phyloP scores from a whole-genome alignment of 2,329 filamentous ascomycete genomes.

The Dendryphion nanum region DNA sequence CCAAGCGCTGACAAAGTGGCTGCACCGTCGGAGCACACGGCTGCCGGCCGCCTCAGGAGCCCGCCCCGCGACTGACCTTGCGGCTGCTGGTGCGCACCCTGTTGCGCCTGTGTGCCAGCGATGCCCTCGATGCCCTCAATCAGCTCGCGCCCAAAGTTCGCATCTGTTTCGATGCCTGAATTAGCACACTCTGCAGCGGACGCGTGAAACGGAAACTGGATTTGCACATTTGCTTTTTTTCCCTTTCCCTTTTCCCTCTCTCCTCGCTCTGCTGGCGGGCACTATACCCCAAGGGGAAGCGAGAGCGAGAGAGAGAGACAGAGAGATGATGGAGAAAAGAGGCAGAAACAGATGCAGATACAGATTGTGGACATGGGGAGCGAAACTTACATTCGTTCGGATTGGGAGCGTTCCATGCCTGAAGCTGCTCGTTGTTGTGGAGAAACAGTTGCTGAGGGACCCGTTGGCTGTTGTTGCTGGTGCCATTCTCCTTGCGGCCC shows the following conservation, averaged over 20 bases:
- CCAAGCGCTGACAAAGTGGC: too few species aligned
- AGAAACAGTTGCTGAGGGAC: neutral
- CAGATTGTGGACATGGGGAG: slow-evolving; percentile 5
- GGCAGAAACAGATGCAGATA: too few species aligned
- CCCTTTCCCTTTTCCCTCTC: too few species aligned
- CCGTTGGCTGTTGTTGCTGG: neutral
- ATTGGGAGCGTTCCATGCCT: slow-evolving; percentile 23
- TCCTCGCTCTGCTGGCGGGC: too few species aligned
- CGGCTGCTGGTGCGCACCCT: slow-evolving; percentile 22
- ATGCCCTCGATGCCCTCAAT: too few species aligned
- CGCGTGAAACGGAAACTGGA: too few species aligned
- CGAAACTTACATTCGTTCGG: slow-evolving; percentile 35
- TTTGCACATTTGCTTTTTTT: too few species aligned
- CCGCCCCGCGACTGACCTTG: slow-evolving; percentile 13
- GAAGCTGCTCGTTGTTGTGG: neutral
- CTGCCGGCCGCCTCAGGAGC: slow-evolving; percentile 27
- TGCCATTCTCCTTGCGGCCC: neutral
- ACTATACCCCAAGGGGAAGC: too few species aligned
- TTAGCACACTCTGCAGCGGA: too few species aligned
- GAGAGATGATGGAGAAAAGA: too few species aligned
- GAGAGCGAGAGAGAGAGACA: too few species aligned
- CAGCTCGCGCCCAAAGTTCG: slow-evolving; percentile 29
- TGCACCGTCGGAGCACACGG: too few species aligned
- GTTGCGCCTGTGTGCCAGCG: slow-evolving; percentile 24
- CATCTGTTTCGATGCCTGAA: slow-evolving; percentile 22